A percentile compares a stretch with the other conserved stretches of the same genome.
Conservation (phyloP, 1,284 basidiomycete species). For the Trametes sp. region DNA sequence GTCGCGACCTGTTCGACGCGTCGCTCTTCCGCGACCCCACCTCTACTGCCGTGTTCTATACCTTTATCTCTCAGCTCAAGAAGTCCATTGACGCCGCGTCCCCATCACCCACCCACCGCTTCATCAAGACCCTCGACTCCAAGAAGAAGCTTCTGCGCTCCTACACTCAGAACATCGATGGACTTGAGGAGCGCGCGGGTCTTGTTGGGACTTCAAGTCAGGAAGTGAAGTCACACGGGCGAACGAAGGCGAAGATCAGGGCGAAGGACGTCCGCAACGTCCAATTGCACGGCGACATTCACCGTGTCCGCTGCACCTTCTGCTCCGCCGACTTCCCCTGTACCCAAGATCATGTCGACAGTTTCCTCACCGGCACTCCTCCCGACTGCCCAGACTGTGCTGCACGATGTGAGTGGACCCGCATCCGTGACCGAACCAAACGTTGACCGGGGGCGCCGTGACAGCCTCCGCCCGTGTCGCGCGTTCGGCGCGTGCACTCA, state of each 20-base stretch:
- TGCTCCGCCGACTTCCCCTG: conserved; percentile 83
- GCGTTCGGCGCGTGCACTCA: conserved; percentile 80
- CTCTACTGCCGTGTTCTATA: conserved; percentile 92
- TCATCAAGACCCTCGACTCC: conserved; percentile 84
- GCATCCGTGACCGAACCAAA: conserved; percentile 18
- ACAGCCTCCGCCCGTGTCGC: conserved; percentile 80
- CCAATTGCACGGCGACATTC: conserved; percentile 92
- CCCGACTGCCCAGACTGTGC: conserved; percentile 87
- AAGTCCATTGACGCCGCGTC: conserved; percentile 80
- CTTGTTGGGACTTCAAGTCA: conserved; percentile 70
- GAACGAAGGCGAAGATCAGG: conserved; percentile 70
- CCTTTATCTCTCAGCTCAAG: conserved; percentile 93
- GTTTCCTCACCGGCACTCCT: conserved; percentile 73
- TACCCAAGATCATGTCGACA: conserved; percentile 61
- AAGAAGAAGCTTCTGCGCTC: conserved; percentile 88
- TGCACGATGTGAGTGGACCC: conserved; percentile 70
- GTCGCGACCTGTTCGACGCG: conserved; percentile 90
- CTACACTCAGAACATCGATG: conserved; percentile 97
- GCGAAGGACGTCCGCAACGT: conserved; percentile 82
- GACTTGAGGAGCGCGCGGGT: conserved; percentile 85
- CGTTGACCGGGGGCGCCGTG: conserved; percentile 16
- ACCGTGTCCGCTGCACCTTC: conserved; percentile 84
- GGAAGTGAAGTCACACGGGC: conserved; percentile 56
- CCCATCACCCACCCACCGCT: conserved; percentile 88
- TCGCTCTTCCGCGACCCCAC: conserved; percentile 84